Evolutionary conservation across 176 grass and related monocot genomes (phyloP), one percentile per base, ranked within the genome.

Genomic region (Avena atlantica): DNA sequence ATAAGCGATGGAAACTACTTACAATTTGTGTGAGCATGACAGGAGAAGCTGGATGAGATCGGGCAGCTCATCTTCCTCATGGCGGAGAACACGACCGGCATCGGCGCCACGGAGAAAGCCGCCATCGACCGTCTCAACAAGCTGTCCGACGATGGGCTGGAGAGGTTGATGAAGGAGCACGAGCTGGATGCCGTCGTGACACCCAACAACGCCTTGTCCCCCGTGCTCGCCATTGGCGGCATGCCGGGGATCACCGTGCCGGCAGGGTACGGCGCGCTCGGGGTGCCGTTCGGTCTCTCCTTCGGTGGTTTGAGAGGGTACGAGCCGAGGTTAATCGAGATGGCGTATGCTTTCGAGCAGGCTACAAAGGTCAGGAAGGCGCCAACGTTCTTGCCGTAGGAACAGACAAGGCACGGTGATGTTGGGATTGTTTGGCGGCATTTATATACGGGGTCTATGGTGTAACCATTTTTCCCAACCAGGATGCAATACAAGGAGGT

Each of bases 271-370:
- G 45, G 56, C 0, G 34, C 60, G 56, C 9, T 5, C 16, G 94
- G 89, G 6, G 87, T 53, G 23, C 94, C 94, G 0, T 93, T 93
- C 0, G 91, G 94, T 24, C 17, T 96, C 3, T 92, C 81, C 53
- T 96, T 96, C 37, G 85, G 91, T 3, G 94, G 91, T 4, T 61
- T 96, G 9, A 90, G 88, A 48, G 87, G 94, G 4, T 92, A 74
- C 21, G 94, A 96, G 29, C 89, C 91, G 2, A 88, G 81, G 73
- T 49, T 96, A 5, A 93, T 92, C 44, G 89, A 96, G 82, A 90
- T 96, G 24, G 82, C 87, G 2, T 96, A 92, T 42, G 78, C 85
- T 2, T 90, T 96, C 70, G 94, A 96, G 76, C 91, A 93, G 21
- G 89, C 50, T 44, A 96, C 82, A 7, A 65, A 70, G 40, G 82